Percentiles rank a stretch among this genome's conserved stretches.
Conservation (phyloP, 768 basidiomycete species). For the Ramaria sp. region DNA sequence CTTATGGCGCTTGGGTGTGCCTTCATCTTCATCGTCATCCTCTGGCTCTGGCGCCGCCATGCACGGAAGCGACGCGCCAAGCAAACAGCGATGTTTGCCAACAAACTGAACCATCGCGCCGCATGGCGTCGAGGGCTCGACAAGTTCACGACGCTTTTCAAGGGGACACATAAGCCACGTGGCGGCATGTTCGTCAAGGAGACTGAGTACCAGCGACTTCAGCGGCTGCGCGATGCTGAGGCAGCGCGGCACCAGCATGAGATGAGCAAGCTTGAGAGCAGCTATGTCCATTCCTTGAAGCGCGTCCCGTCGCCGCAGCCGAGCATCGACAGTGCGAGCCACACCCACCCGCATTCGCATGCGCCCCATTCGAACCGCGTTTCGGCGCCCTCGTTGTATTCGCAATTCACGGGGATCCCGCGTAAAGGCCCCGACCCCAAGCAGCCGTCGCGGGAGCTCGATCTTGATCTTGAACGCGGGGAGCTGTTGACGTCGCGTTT, state of each 20-base stretch:
- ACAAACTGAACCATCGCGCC: constrained; percentile 35
- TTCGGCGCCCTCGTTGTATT: constrained; percentile 51
- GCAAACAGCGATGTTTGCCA: constrained; percentile 53
- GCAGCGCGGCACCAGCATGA: constrained; percentile 37
- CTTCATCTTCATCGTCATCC: constrained; percentile 59
- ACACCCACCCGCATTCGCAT: constrained; percentile 4
- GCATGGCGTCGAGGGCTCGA: constrained; percentile 48
- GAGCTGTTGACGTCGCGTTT: constrained; percentile 35
- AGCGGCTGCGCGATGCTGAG: constrained; percentile 39
- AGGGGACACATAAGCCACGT: constrained; percentile 32
- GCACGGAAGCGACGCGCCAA: constrained; percentile 60
- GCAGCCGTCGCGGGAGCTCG: constrained; percentile 46
- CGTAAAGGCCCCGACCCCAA: constrained; percentile 58
- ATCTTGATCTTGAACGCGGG: constrained; percentile 5
- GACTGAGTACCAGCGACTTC: constrained; percentile 39
- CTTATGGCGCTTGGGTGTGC: constrained; percentile 75
- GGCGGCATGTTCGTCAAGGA: constrained; percentile 13
- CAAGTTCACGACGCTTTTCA: constrained; percentile 48
- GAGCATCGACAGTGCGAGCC: constrained; percentile 14
- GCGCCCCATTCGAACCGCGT: constrained; percentile 24
- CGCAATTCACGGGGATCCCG: constrained; percentile 56
- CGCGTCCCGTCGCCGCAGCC: constrained; percentile 31
- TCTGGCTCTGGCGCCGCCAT: constrained; percentile 62
- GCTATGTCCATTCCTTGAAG: constrained; percentile 36
- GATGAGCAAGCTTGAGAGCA: constrained; percentile 27